Base-by-base conservation (phyloP, 768 basidiomycete genomes). In the Neoboletus brunneissimus region DNA sequence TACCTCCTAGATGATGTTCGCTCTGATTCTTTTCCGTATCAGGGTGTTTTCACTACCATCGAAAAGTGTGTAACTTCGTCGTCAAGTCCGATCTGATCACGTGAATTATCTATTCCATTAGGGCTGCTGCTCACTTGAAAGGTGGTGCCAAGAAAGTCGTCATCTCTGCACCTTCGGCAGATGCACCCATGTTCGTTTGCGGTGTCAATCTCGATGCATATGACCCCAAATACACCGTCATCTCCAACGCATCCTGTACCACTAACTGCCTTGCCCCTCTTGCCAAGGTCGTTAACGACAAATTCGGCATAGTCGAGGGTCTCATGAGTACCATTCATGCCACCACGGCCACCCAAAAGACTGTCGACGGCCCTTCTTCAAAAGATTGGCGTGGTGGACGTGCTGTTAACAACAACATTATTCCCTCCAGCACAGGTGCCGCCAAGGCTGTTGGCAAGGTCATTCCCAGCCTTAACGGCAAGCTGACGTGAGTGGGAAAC, bases 261-360 rank as follows among this genome's bases (percentile, higher is more conserved):
- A 99, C 96, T 75, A 99, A 99, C 87, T 99, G 96, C 77, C 85
- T 99, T 57, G 96, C 96, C n/a, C 94, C 96, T 60, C 85, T 99
- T 59, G 96, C 95, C 74, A 99, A 99, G 82, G 88, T 98, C 75
- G 81, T 99, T 80, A 67, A 99, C 77, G 97, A 98, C 85, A 94
- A 92, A 60, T 98, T 91, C 69, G 91, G 89, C 67, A 95, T 99
- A 68, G 81, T 90, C 58, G 96, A 99, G 79, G 96, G 90, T 71
- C 82, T 99, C 73, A 98, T 98, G 97, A 95, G 90, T 77, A 98
- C 96, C 67, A 91, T 99, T 66, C 95, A 98, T 74, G 87, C 95
- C 42, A 94, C 94, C 65, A 97, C 94, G 48, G 94, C 94, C 50
- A 96, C 94, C 56, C 91, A 94, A 75, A 93, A 92, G 84, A 92